Evolutionary conservation across 495 filamentous ascomycete species (phyloP).

Genomic region (Tuber melanosporum): DNA sequence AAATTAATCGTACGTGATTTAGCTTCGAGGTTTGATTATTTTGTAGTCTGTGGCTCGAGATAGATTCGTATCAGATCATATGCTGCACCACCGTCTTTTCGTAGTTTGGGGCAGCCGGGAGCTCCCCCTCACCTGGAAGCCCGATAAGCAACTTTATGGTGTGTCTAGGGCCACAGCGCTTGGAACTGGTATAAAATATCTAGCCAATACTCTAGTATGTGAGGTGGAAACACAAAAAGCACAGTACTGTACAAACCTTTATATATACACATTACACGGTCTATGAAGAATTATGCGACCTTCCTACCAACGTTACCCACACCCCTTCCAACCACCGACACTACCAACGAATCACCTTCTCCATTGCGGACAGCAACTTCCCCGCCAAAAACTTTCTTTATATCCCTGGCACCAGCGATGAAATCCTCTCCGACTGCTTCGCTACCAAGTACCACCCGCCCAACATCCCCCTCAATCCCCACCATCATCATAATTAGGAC

Average conservation of each 20-base stretch:
- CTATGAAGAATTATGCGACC: conserved; percentile 57
- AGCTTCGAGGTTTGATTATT: not conserved
- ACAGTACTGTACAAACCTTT: not conserved
- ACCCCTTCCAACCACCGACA: conserved; percentile 87
- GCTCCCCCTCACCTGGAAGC: not conserved
- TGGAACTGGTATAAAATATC: not conserved
- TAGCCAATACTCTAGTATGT: not conserved
- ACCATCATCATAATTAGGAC: conserved; percentile 91
- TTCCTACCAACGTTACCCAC: conserved; percentile 95
- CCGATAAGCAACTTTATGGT: not conserved
- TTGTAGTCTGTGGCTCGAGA: not conserved
- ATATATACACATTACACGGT: no score
- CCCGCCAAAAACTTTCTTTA: conserved; percentile 74
- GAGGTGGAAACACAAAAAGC: not conserved
- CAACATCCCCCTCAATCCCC: conserved; percentile 62
- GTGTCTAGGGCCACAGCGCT: not conserved
- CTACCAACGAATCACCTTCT: conserved; percentile 69
- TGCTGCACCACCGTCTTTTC: not conserved
- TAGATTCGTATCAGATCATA: not conserved
- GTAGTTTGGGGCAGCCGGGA: not conserved
- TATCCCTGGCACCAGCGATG: conserved; percentile 71
- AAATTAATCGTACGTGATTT: no score
- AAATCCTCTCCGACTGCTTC: conserved; percentile 71
- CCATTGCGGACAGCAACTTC: conserved; percentile 81
- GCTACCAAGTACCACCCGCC: conserved; percentile 49